Base-by-base conservation (phyloP, 257 asterid species). In the Jasminum sambac region DNA sequence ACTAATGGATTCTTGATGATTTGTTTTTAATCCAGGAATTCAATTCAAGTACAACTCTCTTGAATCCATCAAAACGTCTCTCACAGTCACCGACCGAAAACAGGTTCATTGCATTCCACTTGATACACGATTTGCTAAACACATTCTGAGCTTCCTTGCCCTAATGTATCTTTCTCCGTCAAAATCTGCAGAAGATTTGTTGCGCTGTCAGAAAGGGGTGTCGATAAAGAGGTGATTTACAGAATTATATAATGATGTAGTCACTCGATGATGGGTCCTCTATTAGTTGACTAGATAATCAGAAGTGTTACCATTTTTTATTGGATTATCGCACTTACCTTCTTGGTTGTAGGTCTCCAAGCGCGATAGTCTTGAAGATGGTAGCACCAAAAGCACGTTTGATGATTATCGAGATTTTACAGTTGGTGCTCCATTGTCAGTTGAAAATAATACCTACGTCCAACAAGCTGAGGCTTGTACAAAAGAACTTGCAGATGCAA, bases 401-500 rank as follows among this genome's bases (percentile, higher is more conserved):
- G 71, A 63, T 21, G 62, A 72, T 66, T 41, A 62, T 66, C 86
- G 69, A 68, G 63, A 59, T 72, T 68, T 83, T 69, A 73, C 80
- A 66, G 6, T 41, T 48, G 73, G 74, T 55, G 64, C 77, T 64
- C 69, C 89, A 52, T 79, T 74, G 76, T 76, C 71, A 11, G 36
- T 80, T 55, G 84, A 79, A 64, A 78, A 81, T 76, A 82, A 84
- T 69, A 75, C 79, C 80, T 81, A 83, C 80, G 79, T 91, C 66
- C 81, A 87, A 74, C 82, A 75, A 76, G 99, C 96, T 30, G 90
- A 89, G 74, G 87, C 86, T 73, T 87, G 79, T 74, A 57, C 80
- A 72, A 88, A 89, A 82, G 95, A 85, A 68, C 96, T 91, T 63
- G 96, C 84, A 26, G 78, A 88, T 69, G 99, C 91, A 84, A 88